Evolutionary conservation across 78 protist species (phyloP).

Genomic region (Pelomyxa schiedti): DNA sequence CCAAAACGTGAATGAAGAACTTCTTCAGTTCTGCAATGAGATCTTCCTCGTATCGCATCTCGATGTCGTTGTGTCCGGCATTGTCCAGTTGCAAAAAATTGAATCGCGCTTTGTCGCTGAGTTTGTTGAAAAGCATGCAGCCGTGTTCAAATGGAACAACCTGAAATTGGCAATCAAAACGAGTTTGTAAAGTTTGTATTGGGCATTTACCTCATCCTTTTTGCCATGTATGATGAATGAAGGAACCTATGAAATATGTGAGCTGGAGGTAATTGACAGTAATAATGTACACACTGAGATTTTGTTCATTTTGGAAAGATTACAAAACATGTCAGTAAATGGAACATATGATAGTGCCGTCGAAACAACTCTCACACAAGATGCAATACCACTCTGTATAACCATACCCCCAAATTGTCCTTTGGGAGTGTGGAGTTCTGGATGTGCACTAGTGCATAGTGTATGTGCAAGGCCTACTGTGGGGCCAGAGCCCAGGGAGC

Average conservation of each 20-base stretch:
- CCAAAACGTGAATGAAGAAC: background rate
- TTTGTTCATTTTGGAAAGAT: background rate
- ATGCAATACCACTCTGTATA: background rate
- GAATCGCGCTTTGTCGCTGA: background rate
- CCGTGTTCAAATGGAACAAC: background rate
- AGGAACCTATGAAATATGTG: too few species aligned
- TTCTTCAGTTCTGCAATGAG: background rate
- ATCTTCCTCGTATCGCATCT: background rate
- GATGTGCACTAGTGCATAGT: background rate
- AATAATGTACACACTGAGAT: too few species aligned
- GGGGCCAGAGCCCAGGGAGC: slow-evolving; percentile 1
- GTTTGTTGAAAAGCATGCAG: background rate
- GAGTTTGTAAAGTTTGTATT: too few species aligned
- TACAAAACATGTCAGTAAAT: background rate
- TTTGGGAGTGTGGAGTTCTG: background rate
- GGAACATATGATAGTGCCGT: background rate
- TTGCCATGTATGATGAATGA: background rate
- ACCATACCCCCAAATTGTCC: background rate
- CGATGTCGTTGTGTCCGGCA: background rate
- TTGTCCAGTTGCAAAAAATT: background rate
- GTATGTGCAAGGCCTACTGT: background rate
- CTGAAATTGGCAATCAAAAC: too few species aligned
- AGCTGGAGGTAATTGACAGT: too few species aligned
- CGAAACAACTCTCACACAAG: background rate
- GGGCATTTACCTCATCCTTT: background rate